Evolutionary conservation across 2,329 filamentous ascomycete species (phyloP), one percentile per base, ranked within the genome.

Genomic region (Eurotiales sp.): DNA sequence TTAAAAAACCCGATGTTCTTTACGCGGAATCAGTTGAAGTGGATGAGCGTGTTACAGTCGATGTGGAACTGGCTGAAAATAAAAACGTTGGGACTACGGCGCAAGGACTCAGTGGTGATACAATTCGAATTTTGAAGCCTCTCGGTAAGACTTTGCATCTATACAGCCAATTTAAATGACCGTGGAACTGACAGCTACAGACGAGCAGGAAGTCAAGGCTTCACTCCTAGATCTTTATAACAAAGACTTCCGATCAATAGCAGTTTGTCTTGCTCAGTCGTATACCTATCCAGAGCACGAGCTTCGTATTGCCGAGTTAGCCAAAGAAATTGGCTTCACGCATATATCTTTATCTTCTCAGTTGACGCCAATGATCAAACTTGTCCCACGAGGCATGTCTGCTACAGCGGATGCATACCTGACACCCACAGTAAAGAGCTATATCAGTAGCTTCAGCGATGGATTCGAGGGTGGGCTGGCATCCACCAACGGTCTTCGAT

Each of bases 271-370:
- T 53, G 90, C 95, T 84, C 91, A 96, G 65, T 87, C 87, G 5
- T 96, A 96, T 65, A 95, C 90, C 0, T 96, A 89, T 63, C 90
- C 89, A 1, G 82, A 87, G 43, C 91, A 96, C 60, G 91, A 96
- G 65, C 83, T 84, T 0, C 64, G 89, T 40, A 78, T 96, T 11
- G 90, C 90, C 14, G 80, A 77, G 57, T 74, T 96, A 44, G 91
- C 91, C 0, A 78, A 76, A 52, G 85, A 93, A n/a, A 84, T 95
- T 58, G 91, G 91, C 1, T 93, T 93, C 63, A 71, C 81, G 51
- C 89, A 95, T 67, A 84, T 96, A 55, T 90, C 86, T 50, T 75
- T 92, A 29, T 88, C 85, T 56, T 85, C 89, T 58, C 82, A 88
- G 68, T 77, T 91, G 41, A 90, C 91, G 87, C 89, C 74, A 15